Evolutionary conservation across 768 basidiomycete genomes (phyloP).

Genomic region (Leccinellum rugosiceps): DNA sequence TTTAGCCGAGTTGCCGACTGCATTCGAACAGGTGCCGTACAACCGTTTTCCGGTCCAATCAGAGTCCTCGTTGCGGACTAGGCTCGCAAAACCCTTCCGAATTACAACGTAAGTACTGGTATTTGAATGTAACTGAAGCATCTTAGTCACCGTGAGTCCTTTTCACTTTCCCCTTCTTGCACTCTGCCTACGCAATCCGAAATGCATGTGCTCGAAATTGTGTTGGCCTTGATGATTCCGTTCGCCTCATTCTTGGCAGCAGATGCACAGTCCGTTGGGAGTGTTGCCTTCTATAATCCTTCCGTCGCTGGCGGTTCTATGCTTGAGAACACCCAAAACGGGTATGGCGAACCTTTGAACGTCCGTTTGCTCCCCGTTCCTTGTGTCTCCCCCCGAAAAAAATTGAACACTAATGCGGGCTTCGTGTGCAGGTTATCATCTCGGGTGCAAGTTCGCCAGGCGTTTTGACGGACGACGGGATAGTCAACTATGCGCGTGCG

Average conservation of each 20-base stretch:
- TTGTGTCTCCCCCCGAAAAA: neutral
- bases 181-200: neutral
- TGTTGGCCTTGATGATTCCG: neutral
- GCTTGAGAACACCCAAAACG: constrained; percentile 37
- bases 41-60: no score
- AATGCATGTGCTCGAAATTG: constrained; percentile 5
- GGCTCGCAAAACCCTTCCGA: no score
- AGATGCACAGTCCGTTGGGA: neutral
- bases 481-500: constrained; percentile 57
- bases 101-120: no score
- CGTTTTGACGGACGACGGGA: constrained; percentile 53
- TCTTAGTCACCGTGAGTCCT: no score
- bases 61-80: no score
- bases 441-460: constrained; percentile 57
- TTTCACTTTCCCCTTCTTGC: neutral
- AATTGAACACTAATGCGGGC: neutral
- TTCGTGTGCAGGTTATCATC: constrained; percentile 49
- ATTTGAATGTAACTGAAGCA: no score
- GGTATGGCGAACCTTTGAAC: constrained; percentile 45
- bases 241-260: constrained; percentile 4
- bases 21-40: no score
- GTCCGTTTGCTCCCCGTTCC: constrained; percentile 18
- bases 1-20: no score
- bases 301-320: constrained; percentile 39
- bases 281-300: constrained; percentile 36